These are phyloP conservation scores for Nemania sp. DNA, from an alignment of 2,329 filamentous ascomycete genomes.

Conservation along the genomic window DNA sequence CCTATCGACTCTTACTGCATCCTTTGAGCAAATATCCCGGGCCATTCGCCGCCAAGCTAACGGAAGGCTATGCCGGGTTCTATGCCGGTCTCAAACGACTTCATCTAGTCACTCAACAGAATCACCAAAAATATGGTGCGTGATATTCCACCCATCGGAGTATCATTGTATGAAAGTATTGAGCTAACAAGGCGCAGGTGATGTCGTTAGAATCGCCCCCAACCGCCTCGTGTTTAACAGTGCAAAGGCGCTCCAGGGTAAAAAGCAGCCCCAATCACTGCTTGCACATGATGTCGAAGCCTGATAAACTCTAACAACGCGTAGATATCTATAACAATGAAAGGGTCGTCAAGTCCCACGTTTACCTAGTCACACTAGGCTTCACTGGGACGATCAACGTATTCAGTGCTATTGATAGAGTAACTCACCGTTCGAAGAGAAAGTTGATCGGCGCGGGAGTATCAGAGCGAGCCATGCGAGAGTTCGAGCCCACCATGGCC, in stretches of 20 bases:
- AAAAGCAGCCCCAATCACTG: background rate
- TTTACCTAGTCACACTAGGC: conserved; percentile 26
- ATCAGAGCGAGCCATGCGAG: conserved; percentile 27
- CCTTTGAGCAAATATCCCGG: conserved; percentile 26
- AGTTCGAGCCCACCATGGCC: conserved; percentile 28
- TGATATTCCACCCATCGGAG: background rate
- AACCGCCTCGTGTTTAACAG: conserved; percentile 29
- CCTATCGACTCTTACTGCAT: conserved; percentile 24
- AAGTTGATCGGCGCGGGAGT: conserved; percentile 25
- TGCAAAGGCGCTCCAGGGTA: conserved; percentile 26
- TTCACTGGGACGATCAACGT: conserved; percentile 22
- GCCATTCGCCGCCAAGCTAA: conserved; percentile 25
- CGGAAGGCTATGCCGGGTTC: conserved; percentile 24
- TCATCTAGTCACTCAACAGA: conserved; percentile 21
- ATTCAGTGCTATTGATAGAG: conserved; percentile 25
- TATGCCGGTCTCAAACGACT: conserved; percentile 17
- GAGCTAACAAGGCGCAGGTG: conserved; percentile 2
- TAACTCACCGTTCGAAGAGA: conserved; percentile 22
- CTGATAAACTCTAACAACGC: background rate
- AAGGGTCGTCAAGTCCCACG: conserved; percentile 25
- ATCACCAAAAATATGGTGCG: conserved; percentile 28
- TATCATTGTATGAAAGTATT: background rate
- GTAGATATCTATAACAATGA: conserved; percentile 33
- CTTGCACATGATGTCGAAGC: background rate
- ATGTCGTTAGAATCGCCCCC: conserved; percentile 23